Base-by-base conservation (phyloP, 208 protist genomes). In the Zelonia costaricensis region DNA sequence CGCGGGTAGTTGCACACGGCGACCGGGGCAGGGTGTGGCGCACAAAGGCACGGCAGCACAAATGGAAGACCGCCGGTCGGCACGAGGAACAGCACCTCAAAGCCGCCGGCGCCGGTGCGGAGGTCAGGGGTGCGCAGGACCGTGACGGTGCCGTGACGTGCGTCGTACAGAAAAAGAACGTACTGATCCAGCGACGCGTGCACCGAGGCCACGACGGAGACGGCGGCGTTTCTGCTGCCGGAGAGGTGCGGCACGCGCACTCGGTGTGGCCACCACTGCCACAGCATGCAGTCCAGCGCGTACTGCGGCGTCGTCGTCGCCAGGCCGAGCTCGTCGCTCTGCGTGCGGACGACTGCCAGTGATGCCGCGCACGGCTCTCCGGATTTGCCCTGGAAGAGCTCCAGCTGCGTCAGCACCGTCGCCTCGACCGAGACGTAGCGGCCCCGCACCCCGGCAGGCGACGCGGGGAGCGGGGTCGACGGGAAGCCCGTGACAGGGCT, bases 221-320 rank as follows among this genome's bases (percentile, higher is more conserved):
- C 64, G 30, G 70, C 68, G 22, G 80, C 54, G n/a, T 69, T 76
- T n/a, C n/a, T n/a, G 54, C 70, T 82, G 15, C 35, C 28, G n/a
- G 63, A 38, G 4, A 89, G 68, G 9, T 61, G 56, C 10, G 78
- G 75, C 3, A 94, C 25, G 7, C 71, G 63, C 28, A 91, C 31
- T 7, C 77, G 70, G 18, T 89, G 82, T 16, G 84, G 88, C 61
- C 78, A 83, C 87, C 87, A 91, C 16, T 75, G 36, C 84, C 84
- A 93, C 44, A 76, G 56, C 45, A 86, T 55, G 5, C 62, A 46
- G 53, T 87, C 81, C 4, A 78, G 51, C 4, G 70, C 65, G 27
- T 62, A 56, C 12, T 59, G 61, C 15, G 60, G 61, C 7, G 25
- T 57, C 8, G 61, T 65, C 4, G 63, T 31, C 1, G 69, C 76